Conservation (phyloP, 352 stramenopile species). For the Globisporangium polare region DNA sequence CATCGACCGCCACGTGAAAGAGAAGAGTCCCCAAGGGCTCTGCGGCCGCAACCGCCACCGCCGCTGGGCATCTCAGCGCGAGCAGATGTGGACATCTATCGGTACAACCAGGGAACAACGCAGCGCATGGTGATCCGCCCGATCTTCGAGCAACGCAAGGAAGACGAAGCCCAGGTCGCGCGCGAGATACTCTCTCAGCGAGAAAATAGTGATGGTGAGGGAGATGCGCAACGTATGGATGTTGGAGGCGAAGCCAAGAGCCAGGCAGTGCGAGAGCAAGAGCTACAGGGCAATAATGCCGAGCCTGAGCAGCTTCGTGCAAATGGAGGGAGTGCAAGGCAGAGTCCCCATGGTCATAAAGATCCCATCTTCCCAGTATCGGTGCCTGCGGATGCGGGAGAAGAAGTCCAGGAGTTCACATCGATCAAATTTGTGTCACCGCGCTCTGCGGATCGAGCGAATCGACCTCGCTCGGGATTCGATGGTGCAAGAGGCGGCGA, state of each 20-base stretch:
- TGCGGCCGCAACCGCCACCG: conserved; percentile 33
- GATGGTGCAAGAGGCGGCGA: background rate
- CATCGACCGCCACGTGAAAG: conserved; percentile 17
- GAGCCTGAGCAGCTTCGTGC: background rate
- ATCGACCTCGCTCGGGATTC: background rate
- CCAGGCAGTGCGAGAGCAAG: no score
- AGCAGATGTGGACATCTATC: conserved; percentile 54
- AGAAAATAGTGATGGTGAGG: conserved; percentile 9
- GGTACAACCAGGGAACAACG: conserved; percentile 47
- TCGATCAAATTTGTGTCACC: conserved; percentile 6
- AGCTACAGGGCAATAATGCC: background rate
- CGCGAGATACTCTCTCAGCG: conserved; percentile 24
- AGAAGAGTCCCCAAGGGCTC: conserved; percentile 22
- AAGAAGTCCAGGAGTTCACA: conserved; percentile 4
- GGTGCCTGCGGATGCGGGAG: background rate
- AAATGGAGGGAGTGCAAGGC: background rate
- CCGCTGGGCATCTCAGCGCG: conserved; percentile 37
- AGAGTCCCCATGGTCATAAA: background rate
- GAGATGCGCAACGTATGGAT: background rate
- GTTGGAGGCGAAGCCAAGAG: background rate
- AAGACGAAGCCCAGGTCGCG: conserved; percentile 29
- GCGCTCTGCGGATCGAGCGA: background rate
- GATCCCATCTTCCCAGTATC: background rate
- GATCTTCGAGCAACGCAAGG: conserved; percentile 58
- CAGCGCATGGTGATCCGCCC: conserved; percentile 70